A percentile compares a stretch with the other conserved stretches of the same genome.
These are phyloP conservation scores for Echinochloa phyllopogon DNA, from an alignment of 176 grass and related monocot species.

Conservation along the genomic window DNA sequence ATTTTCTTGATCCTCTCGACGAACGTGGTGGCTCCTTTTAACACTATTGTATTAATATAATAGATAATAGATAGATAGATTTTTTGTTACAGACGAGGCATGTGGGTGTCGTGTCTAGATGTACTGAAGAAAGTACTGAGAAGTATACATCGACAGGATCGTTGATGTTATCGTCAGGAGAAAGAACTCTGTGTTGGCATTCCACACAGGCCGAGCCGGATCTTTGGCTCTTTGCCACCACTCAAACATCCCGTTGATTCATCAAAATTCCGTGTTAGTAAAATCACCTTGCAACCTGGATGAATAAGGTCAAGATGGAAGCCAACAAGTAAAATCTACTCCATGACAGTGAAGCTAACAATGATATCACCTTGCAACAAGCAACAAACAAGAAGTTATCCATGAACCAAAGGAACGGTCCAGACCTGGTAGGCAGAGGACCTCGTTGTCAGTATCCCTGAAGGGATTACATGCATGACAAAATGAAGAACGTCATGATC, in stretches of 20 bases:
- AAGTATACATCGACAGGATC: background rate
- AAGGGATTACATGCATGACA: background rate
- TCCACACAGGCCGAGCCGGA: background rate
- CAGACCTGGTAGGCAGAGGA: background rate
- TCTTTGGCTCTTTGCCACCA: background rate
- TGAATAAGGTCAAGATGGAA: too few relatives aligned
- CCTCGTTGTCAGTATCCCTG: background rate
- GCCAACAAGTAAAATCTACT: too few relatives aligned
- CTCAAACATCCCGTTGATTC: background rate
- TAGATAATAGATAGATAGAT: too few relatives aligned
- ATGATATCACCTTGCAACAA: too few relatives aligned
- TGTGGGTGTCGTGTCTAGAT: too few relatives aligned
- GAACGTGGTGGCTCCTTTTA: too few relatives aligned
- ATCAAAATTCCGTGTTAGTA: background rate
- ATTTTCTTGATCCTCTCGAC: too few relatives aligned
- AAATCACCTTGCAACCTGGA: too few relatives aligned
- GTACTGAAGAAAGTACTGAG: background rate
- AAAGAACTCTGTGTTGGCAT: background rate
- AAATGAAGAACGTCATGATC: background rate
- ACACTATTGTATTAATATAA: too few relatives aligned
- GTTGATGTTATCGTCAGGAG: background rate
- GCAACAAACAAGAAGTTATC: background rate
- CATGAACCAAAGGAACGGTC: background rate
- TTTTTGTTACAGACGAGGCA: too few relatives aligned
- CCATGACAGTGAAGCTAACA: background rate